Percentiles rank a stretch among this genome's conserved stretches.
These are phyloP conservation scores for Colletotrichum paranaense DNA, from an alignment of 2,329 filamentous ascomycete species.

Conservation along the genomic window DNA sequence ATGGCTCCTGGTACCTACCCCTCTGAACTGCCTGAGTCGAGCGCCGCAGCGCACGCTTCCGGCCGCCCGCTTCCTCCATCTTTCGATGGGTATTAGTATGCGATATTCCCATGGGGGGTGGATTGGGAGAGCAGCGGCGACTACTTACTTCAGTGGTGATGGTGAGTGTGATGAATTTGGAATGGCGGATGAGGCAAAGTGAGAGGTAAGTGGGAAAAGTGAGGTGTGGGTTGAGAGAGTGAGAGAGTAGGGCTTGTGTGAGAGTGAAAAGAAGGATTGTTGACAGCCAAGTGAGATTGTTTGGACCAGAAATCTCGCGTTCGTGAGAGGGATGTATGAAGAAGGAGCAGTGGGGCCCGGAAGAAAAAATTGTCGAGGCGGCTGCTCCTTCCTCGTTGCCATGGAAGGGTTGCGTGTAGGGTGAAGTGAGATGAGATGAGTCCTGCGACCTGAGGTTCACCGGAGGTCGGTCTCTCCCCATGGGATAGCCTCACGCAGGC, in stretches of 20 bases:
- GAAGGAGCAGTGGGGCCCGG: background rate
- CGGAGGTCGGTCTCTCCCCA: background rate
- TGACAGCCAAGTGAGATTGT: background rate
- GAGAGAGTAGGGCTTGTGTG: background rate
- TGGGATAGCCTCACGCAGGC: background rate
- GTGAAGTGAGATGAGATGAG: background rate
- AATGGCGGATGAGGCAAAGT: background rate
- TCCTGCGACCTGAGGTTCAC: background rate
- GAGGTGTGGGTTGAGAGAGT: background rate
- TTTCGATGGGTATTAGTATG: background rate
- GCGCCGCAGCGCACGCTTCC: slow-evolving; percentile 4
- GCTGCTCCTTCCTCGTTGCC: slow-evolving; percentile 8
- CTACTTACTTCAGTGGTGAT: too few relatives aligned
- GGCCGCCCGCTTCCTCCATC: background rate
- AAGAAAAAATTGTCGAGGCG: background rate
- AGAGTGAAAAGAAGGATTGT: background rate
- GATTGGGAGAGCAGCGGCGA: background rate
- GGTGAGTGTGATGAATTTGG: background rate
- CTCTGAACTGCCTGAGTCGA: slow-evolving; percentile 30
- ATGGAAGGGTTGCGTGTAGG: background rate
- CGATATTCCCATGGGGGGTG: background rate
- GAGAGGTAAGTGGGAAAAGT: background rate
- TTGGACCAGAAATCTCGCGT: background rate
- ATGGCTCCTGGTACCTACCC: slow-evolving; percentile 40
- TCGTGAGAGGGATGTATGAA: background rate